These are phyloP conservation scores for Fusarium mangiferae DNA, from an alignment of 2,329 filamentous ascomycete species.

Conservation along the genomic window DNA sequence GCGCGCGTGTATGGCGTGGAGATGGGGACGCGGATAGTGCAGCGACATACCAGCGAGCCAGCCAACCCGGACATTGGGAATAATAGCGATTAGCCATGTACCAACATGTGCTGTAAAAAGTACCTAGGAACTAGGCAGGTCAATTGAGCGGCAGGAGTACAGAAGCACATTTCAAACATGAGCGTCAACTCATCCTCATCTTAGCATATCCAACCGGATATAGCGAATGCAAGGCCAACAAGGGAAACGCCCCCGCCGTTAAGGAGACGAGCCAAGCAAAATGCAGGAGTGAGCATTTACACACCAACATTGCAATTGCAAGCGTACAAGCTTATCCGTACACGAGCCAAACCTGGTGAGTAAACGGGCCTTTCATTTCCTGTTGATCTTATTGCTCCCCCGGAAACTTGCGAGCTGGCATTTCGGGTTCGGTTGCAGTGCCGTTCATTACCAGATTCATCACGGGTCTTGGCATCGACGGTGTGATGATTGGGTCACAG, in stretches of 20 bases:
- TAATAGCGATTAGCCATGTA: background rate
- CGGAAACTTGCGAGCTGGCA: constrained; percentile 10
- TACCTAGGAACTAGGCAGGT: background rate
- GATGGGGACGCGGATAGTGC: background rate
- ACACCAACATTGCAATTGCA: constrained; percentile 12
- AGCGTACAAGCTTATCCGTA: constrained; percentile 3
- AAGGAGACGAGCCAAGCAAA: constrained; percentile 19
- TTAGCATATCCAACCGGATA: constrained; percentile 11
- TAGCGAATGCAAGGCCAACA: constrained; percentile 12
- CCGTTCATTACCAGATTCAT: constrained; percentile 39
- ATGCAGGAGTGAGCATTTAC: constrained; percentile 10
- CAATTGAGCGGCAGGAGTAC: background rate
- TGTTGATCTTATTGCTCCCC: background rate
- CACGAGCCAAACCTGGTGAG: background rate
- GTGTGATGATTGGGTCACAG: constrained; percentile 36
- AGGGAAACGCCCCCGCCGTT: constrained; percentile 2
- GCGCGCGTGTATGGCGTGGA: background rate
- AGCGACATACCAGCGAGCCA: constrained; percentile 8
- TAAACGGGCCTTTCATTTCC: constrained; percentile 1
- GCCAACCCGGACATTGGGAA: constrained; percentile 4
- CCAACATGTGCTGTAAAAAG: background rate
- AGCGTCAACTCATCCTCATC: constrained; percentile 13
- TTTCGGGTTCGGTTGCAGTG: constrained; percentile 15
- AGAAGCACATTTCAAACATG: background rate
- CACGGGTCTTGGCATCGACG: constrained; percentile 16